Evolutionary conservation across 2,329 filamentous ascomycete genomes (phyloP), one percentile per base, ranked within the genome.

Genomic region (Botrytis byssoidea): DNA sequence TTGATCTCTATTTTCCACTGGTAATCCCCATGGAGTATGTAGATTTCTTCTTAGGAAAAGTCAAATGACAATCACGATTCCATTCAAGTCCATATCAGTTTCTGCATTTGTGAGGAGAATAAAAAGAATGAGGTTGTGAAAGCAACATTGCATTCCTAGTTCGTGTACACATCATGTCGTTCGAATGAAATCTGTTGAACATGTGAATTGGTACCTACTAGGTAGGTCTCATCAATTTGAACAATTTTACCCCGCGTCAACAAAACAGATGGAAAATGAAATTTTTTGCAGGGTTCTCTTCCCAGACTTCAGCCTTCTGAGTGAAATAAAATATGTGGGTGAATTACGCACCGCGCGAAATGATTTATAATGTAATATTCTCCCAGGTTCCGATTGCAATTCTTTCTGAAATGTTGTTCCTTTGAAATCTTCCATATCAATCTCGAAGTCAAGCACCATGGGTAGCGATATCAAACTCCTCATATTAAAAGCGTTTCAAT

Each of bases 1-100:
- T 69, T 37, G 66, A 65, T 75, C 75, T 74, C 75, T 74, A 74
- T 75, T 77, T 76, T 76, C 46, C 68, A 71, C 73, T 70, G 59
- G 55, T 70, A 71, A 57, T 57, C n/a, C 51, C 67, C 69, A 51
- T 60, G 72, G 74, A 69, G 42, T 63, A 74, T 75, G 77, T 79
- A 79, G 78, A 72, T 72, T 61, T 69, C 63, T 68, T 61, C 40
- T 18, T 29, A 69, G 46, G 51, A 72, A 79, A 74, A 75, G 75
- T 76, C 73, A 77, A 77, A 75, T 44, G 35, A 76, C 76, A 75
- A 77, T 69, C 48, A 69, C 29, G 66, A 57, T 48, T 66, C 64
- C 29, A 48, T 42, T 69, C 18, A 55, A 57, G 37, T 57, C 18
- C n/a, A 42, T 22, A 42, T 22, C n/a, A 18, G 22, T 68, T n/a